Base-by-base conservation (phyloP, 139 green algal species). In the Asterochloris sp. region DNA sequence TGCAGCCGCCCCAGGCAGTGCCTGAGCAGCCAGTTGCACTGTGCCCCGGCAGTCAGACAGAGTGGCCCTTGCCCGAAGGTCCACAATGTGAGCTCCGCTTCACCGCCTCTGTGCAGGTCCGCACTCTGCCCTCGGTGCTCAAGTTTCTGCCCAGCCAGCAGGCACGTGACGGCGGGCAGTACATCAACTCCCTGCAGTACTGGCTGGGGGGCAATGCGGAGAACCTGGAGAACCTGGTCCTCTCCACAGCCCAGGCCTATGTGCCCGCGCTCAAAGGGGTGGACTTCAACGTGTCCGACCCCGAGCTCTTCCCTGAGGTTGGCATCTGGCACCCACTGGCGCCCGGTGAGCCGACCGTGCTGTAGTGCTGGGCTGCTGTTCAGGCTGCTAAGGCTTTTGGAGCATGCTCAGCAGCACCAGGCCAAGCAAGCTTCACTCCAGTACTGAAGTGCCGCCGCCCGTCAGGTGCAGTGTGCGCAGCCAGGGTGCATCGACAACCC, bases 221-320 rank as follows among this genome's bases (percentile, higher is more conserved):
- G 28, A 99, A 99, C 90, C 90, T 99, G 82, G 93, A 99, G 92
- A 99, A 99, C 92, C 93, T 99, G 88, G 86, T 99, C 62, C 89
- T 98, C 17, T 97, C 90, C 78, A 94, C 96, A 62, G 87, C 84
- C 38, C 78, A 92, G 82, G 85, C 88, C 11, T 99, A 99, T 85
- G 90, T 98, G 64, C 97, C 97, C 14, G 90, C 87, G 12, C 86
- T 98, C 27, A 94, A 98, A 90, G 92, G 90, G 64, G 79, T 92
- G 12, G 86, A 92, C 63, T 93, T 99, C 76, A 79, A 86, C 27
- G 83, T 92, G 75, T 87, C 89, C 0, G 91, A 99, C 73, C 97
- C 97, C 16, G 87, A 95, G 89, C 89, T 98, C 66, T 98, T 96
- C 92, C 96, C 95, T 17, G 97, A 99, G 67, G 91, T 96, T 11